Evolutionary conservation across 1,284 basidiomycete genomes (phyloP), one percentile per base, ranked within the genome.

Genomic region (Xerocomus minutiporus): DNA sequence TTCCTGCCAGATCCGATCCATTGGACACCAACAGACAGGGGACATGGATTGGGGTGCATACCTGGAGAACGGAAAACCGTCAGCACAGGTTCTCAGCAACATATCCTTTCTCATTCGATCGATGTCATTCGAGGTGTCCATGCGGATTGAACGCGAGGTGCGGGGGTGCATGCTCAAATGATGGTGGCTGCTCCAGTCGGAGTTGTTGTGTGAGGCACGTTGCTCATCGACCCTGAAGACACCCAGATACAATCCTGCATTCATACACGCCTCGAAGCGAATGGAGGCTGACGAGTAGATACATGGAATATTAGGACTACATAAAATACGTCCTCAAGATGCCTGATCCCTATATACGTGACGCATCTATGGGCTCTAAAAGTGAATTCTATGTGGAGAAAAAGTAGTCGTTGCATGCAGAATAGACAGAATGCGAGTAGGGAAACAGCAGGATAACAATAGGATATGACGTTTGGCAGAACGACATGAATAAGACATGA

Each of bases 1-100:
- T 75, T 80, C 63, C 87, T 88, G 62, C 20, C 57, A 31, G 48
- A 51, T 32, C 15, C 25, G 39, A 48, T 25, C 25, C 15, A 47
- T 55, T 12, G 50, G 47, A 41, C n/a, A 20, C 20, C 20, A 20
- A 29, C 48, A 29, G 29, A 48, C 48, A 47, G 5, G 28, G 28
- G 46, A 48, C 26, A 36, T 41, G 31, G 28, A 43, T 29, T n/a
- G 46, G 52, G 12, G n/a, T 31, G 42, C 63, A 51, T 54, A 67
- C 66, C 65, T 71, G 41, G 66, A 68, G 56, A 68, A 68, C 51
- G 69, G 63, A 55, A 68, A 70, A 49, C 69, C 66, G 13, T 52
- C 25, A 29, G 49, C 52, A 40, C 57, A 68, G 39, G 54, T 57
- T 55, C 57, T 57, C 29, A 56, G 34, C 31, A 68, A 31, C 26